These are phyloP conservation scores for Seiridium unicorne DNA, from an alignment of 2,329 filamentous ascomycete genomes.

Conservation along the genomic window DNA sequence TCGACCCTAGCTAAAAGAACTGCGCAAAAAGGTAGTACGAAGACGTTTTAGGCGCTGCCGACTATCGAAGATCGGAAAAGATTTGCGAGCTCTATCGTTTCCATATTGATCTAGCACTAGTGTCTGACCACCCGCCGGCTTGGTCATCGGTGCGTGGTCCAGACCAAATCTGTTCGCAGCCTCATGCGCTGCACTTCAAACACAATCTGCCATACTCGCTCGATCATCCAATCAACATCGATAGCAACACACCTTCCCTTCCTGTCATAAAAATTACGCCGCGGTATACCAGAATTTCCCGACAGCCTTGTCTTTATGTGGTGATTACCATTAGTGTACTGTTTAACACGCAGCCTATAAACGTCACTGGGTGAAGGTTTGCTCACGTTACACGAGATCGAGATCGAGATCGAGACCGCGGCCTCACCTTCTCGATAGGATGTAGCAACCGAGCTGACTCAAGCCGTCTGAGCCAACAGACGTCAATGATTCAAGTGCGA, in stretches of 20 bases:
- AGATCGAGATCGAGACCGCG: no score
- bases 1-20: no score
- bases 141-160: not conserved
- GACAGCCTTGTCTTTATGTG: not conserved
- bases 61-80: not conserved
- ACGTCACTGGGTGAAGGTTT: not conserved
- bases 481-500: not conserved
- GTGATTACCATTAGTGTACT: not conserved
- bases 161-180: not conserved
- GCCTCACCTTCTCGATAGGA: not conserved
- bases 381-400: not conserved
- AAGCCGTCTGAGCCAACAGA: not conserved
- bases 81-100: not conserved
- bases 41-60: not conserved
- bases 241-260: conserved; percentile 1
- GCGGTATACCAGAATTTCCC: not conserved
- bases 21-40: no score
- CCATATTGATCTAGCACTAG: not conserved
- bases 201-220: not conserved
- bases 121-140: not conserved
- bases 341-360: not conserved
- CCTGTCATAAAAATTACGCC: not conserved
- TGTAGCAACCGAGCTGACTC: not conserved
- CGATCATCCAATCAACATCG: not conserved
- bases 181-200: not conserved